Percentiles rank a stretch among this genome's conserved stretches.
phyloP scores from a whole-genome alignment of 192 early-diverging fungal species.

The Spizellomyces sp. region DNA sequence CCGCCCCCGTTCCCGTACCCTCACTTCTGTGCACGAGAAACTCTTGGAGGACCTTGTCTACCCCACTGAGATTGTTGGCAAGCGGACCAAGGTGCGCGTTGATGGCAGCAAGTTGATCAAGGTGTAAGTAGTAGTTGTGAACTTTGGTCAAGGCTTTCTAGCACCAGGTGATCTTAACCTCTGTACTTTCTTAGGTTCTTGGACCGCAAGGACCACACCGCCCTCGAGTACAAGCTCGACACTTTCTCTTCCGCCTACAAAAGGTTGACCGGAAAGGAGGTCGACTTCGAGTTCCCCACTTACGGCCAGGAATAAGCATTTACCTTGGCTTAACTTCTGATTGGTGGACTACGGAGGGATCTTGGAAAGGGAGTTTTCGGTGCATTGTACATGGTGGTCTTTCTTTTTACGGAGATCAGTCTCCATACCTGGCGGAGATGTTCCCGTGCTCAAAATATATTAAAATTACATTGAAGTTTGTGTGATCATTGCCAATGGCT shows the following conservation, averaged over 20 bases:
- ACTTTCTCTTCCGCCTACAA: constrained; percentile 96
- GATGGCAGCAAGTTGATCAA: constrained; percentile 95
- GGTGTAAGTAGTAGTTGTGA: constrained; percentile 65
- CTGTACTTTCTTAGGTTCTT: constrained; percentile 64
- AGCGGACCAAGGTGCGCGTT: constrained; percentile 94
- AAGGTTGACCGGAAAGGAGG: constrained; percentile 96
- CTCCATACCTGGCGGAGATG: too few species aligned
- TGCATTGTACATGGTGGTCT: too few species aligned
- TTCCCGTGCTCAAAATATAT: too few species aligned
- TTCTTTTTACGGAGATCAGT: too few species aligned
- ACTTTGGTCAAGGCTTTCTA: neutral
- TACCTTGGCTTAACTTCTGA: too few species aligned
- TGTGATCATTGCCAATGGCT: too few species aligned
- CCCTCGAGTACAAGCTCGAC: constrained; percentile 97
- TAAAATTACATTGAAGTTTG: too few species aligned
- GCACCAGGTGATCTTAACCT: neutral
- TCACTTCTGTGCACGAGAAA: constrained; percentile 95
- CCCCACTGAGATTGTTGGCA: constrained; percentile 99
- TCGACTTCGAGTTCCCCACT: constrained; percentile 92
- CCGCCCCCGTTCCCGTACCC: constrained; percentile 94
- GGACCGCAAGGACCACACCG: constrained; percentile 97
- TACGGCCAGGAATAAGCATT: constrained; percentile 51
- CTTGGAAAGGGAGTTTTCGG: too few species aligned
- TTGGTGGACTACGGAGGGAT: too few species aligned
- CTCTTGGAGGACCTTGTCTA: constrained; percentile 96